These are phyloP conservation scores for Neurospora pannonica DNA, from an alignment of 495 filamentous ascomycete species.

Conservation along the genomic window DNA sequence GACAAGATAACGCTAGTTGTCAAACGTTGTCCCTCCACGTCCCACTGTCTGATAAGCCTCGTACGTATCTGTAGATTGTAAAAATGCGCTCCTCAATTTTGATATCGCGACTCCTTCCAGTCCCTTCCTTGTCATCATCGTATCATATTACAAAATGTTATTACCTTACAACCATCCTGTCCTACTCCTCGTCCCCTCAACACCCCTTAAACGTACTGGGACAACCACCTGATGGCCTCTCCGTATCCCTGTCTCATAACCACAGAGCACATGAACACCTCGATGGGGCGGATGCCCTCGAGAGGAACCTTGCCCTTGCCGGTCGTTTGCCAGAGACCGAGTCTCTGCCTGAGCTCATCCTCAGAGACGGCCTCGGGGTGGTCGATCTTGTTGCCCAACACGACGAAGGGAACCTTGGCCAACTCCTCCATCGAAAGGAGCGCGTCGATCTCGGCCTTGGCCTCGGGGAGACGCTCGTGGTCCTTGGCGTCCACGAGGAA, in stretches of 20 bases:
- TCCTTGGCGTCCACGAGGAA: constrained; percentile 98
- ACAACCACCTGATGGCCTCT: constrained; percentile 71
- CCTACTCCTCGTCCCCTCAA: neutral
- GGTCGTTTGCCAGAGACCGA: constrained; percentile 92
- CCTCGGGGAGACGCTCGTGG: constrained; percentile 82
- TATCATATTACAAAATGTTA: constrained; percentile 1
- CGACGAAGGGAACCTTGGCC: constrained; percentile 83
- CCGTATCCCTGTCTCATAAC: constrained; percentile 93
- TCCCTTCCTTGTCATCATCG: neutral
- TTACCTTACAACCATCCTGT: neutral
- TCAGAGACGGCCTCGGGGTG: constrained; percentile 90
- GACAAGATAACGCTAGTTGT: neutral
- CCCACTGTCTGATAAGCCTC: neutral
- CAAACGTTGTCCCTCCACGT: neutral
- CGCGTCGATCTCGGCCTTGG: constrained; percentile 93
- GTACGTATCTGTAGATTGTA: neutral
- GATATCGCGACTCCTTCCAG: neutral
- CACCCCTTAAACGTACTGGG: constrained; percentile 58
- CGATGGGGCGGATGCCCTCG: constrained; percentile 90
- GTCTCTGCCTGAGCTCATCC: constrained; percentile 81
- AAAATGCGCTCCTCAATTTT: neutral
- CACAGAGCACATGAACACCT: constrained; percentile 98
- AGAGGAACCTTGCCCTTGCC: constrained; percentile 96
- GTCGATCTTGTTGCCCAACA: constrained; percentile 98
- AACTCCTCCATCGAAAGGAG: constrained; percentile 90